phyloP scores from a whole-genome alignment of 345 rosid species.

The Populus simonii region DNA sequence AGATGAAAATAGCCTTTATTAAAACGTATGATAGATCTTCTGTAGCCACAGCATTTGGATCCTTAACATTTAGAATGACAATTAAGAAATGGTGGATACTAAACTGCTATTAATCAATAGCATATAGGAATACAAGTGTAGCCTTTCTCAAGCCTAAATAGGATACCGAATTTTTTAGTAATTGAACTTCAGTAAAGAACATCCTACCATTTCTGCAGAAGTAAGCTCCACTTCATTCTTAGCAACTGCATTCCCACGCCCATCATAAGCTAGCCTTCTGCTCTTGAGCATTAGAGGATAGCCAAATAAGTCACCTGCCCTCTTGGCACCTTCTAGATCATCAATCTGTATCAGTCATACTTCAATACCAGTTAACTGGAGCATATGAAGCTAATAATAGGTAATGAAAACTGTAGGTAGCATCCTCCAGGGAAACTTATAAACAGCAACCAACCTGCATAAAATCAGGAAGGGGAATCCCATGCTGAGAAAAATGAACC shows the following conservation, averaged over 20 bases:
- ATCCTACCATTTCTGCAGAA: constrained; percentile 60
- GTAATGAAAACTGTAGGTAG: not conserved
- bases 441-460: constrained; percentile 57
- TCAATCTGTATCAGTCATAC: constrained; percentile 49
- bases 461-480: constrained; percentile 88
- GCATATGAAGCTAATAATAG: not conserved
- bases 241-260: constrained; percentile 99
- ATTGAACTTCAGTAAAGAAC: not conserved
- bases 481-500: constrained; percentile 79
- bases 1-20: not conserved
- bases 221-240: constrained; percentile 64
- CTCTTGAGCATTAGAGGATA: constrained; percentile 96
- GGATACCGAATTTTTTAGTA: not conserved
- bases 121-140: not conserved
- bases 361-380: constrained; percentile 8
- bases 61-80: not conserved
- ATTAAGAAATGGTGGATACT: not conserved
- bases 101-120: not conserved
- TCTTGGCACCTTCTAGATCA: constrained; percentile 67
- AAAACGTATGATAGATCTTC: not conserved
- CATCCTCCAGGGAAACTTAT: constrained; percentile 8
- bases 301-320: constrained; percentile 66
- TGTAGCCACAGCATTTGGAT: not conserved
- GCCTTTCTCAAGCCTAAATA: not conserved
- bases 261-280: constrained; percentile 91